Conservation (phyloP, 202 grass and related monocot genomes). For the Panicum virgatum region DNA sequence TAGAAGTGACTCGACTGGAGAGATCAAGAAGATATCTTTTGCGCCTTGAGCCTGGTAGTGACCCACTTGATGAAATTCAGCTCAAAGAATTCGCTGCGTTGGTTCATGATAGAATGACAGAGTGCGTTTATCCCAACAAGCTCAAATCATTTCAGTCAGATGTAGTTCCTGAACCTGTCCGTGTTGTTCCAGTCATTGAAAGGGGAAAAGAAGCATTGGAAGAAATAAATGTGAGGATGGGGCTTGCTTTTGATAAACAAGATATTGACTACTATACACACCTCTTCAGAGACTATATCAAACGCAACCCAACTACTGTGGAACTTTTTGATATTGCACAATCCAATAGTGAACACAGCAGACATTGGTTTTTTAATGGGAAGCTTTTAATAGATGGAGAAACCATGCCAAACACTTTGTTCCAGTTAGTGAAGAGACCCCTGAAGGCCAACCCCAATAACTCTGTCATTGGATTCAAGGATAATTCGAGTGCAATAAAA, state of each 20-base stretch:
- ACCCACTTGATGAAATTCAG: slow-evolving; percentile 50
- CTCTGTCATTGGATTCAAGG: slow-evolving; percentile 88
- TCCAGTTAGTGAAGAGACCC: slow-evolving; percentile 80
- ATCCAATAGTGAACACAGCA: slow-evolving; percentile 84
- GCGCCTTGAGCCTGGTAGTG: slow-evolving; percentile 50
- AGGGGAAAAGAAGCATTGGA: slow-evolving; percentile 68
- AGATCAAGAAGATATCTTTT: slow-evolving; percentile 77
- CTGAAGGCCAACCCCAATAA: slow-evolving; percentile 78
- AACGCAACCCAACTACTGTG: slow-evolving; percentile 78
- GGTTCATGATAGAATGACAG: slow-evolving; percentile 91
- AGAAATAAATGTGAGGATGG: slow-evolving; percentile 81
- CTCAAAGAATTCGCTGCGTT: slow-evolving; percentile 60
- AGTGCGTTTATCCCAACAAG: slow-evolving; percentile 70
- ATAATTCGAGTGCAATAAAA: slow-evolving; percentile 91
- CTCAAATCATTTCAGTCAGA: slow-evolving; percentile 58
- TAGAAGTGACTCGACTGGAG: slow-evolving; percentile 69
- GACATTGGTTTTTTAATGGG: slow-evolving; percentile 86
- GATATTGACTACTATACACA: slow-evolving; percentile 81
- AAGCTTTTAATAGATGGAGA: slow-evolving; percentile 78
- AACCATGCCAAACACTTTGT: slow-evolving; percentile 66
- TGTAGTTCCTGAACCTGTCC: slow-evolving; percentile 63
- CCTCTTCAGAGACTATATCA: slow-evolving; percentile 89
- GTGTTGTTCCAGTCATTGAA: slow-evolving; percentile 64
- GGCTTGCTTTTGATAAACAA: slow-evolving; percentile 88
- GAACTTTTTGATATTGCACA: slow-evolving; percentile 87